Base-by-base conservation (phyloP, 73 alveolate genomes). In the Blepharisma stoltei region DNA sequence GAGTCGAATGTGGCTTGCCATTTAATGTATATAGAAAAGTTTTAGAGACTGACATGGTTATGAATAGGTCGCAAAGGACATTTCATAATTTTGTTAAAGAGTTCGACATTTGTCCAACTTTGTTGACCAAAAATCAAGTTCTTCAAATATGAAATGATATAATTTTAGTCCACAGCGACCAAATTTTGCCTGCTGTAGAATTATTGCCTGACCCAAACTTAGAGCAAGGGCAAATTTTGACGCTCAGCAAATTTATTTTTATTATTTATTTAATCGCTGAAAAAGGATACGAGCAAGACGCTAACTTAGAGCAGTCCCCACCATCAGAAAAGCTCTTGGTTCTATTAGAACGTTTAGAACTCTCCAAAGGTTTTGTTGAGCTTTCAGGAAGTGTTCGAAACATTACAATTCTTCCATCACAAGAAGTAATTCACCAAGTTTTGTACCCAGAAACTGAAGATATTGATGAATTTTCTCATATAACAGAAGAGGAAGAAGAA, bases 401-500 rank as follows among this genome's bases (percentile, higher is more conserved):
- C 18, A 25, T 25, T 5, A 20, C 48, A 18, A 8, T 60, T 20
- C 23, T 60, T 8, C 73, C 73, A 20, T 14, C 73, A 25, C 73
- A n/a, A 20, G 73, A 60, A 14, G 73, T 60, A 9, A 60, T 60
- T 5, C 73, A 60, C 4, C 73, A 60, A 25, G 73, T 60, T n/a
- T 25, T 60, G 11, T 60, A 60, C 46, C 73, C 73, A 25, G 73
- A 60, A 18, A 14, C 73, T 20, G 73, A 60, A 14, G 23, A 60
- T 60, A 60, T 60, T 20, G 73, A 60, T 60, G 73, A 60, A 25
- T 60, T 60, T 60, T 60, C 73, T 14, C 73, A 60, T 60, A 60
- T 60, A 14, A 60, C 46, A 8, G 73, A 60, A 60, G 73, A 60
- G 23, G 23, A 60, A 4, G 18, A 60, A 18, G 73, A 60, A 25